Base-by-base conservation (phyloP, 352 stramenopile species). In the Pythium guiyangense region DNA sequence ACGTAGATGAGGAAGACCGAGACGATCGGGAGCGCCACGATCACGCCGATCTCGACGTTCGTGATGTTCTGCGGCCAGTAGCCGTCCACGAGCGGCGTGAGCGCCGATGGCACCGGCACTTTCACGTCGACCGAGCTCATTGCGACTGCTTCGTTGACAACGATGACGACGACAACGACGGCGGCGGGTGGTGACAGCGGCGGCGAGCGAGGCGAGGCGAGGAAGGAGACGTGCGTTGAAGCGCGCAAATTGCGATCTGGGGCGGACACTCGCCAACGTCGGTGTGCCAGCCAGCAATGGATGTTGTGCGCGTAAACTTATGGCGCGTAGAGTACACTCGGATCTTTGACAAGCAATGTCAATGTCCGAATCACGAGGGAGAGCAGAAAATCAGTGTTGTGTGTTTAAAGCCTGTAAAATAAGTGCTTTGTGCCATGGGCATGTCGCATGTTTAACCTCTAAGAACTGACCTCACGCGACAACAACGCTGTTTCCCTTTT, bases 1-100 rank as follows among this genome's bases (percentile, higher is more conserved):
- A 89, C 60, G 66, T 88, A 80, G 53, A 74, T 80, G 44, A 85
- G 35, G 20, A 83, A 45, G 34, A 89, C 61, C 27, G 77, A 67
- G 34, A 75, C 40, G 25, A 89, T 27, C 1, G 79, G 78, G 51
- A 88, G 49, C 6, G 62, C 60, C 12, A 68, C 63, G 25, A 90
- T 60, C 29, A 74, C 59, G 51, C 40, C 52, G 29, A 44, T 49
- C 42, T 65, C 27, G 20, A 29, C 4, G 20, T 49, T 45, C 27
- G 66, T 68, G 47, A 64, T 74, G 20, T 40, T 59, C 35, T 69
- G n/a, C 37, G 54, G 64, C 67, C 67, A 74, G 53, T 66, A 49
- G 42, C 29, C 26, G 27, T 31, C 27, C 14, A 49, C 56, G 47
- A 60, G 53, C 31, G 43, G 20, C 20, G 44, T 37, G 37, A 62